Evolutionary conservation across 2,329 filamentous ascomycete genomes (phyloP), one percentile per base, ranked within the genome.

Genomic region (Saccharata proteae): DNA sequence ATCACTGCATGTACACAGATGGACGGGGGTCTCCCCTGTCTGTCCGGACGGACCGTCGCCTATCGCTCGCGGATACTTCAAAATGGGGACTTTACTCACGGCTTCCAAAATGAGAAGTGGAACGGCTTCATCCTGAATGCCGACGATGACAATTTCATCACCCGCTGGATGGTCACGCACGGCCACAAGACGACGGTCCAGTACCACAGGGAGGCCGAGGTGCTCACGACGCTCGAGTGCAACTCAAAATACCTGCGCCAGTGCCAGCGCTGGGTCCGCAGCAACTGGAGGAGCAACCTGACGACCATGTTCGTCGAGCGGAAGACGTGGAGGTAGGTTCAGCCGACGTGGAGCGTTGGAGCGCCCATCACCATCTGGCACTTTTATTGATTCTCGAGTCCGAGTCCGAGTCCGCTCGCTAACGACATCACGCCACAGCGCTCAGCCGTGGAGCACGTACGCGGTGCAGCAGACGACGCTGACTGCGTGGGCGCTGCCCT

Each of bases 101-200:
- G 78, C 26, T 94, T 96, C 64, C 86, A 82, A 43, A 84, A 86
- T 34, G 88, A 96, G 61, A 80, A 79, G 44, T 93, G 83, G 83
- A 69, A 69, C 58, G 51, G 52, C 18, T 93, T 80, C 59, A 86
- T 86, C 48, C 69, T 96, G 38, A 94, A 94, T 51, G 85, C 88
- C 16, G 88, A 96, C 57, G 88, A 96, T 55, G 88, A 96, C 66
- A 96, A 96, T 61, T 96, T 94, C 61, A 83, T 96, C 45, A 94
- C 88, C 5, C 77, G 88, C 36, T 96, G 88, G 88, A 71, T 96
- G 48, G 86, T 94, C 44, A 81, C 76, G 41, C 80, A 93, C 61
- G 71, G 78, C 43, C 93, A 84, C 82, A 84, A 92, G 61, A 94
- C 86, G 14, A 88, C 82, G 67, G 81, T 94, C 56, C 88, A 96